Evolutionary conservation across 116 monocot genomes (phyloP), one percentile per base, ranked within the genome.

Genomic region (Posidonia oceanica): DNA sequence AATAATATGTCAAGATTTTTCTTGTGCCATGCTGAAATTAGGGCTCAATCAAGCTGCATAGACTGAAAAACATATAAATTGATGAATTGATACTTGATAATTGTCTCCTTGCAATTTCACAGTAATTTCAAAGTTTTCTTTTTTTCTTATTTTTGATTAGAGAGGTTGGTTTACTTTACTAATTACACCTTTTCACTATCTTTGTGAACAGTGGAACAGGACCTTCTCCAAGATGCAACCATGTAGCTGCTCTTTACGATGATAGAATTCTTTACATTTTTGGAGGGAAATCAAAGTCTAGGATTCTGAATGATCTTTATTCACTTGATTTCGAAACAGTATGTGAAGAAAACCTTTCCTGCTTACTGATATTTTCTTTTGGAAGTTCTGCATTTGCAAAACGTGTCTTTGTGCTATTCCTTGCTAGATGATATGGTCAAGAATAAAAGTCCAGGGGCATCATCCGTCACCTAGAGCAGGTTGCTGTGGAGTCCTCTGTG

Each of bases 251-350:
- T 70, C 80, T 97, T 41, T 85, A 89, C 74, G 82, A 85, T 78
- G 89, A 92, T 71, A 89, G 71, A 79, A 68, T 66, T 63, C 91
- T 95, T 69, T 82, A 89, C 74, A 75, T 97, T 63, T 92, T 97
- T 82, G 97, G 92, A 67, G 92, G 97, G 5, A 81, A 89, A 59
- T 89, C 87, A 51, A 97, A 89, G 75, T 92, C 92, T 21, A 89
- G 72, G 77, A 89, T 85, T 72, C 73, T 92, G 54, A 92, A 89
- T 82, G 97, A 92, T 65, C 80, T 97, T 38, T 89, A 89, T 72
- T 87, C 97, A 22, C 87, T 97, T 65, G 92, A 97, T 66, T 97
- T 97, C 81, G 97, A 97, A 79, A 89, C 92, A 52, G 97, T 97
- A 82, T 51, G 83, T 77, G 37, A 59, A 39, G 39, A 67, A 12